Percentiles rank a stretch among this genome's conserved stretches.
These are phyloP conservation scores for Podaxis pistillaris DNA, from an alignment of 768 basidiomycete genomes.

Conservation along the genomic window DNA sequence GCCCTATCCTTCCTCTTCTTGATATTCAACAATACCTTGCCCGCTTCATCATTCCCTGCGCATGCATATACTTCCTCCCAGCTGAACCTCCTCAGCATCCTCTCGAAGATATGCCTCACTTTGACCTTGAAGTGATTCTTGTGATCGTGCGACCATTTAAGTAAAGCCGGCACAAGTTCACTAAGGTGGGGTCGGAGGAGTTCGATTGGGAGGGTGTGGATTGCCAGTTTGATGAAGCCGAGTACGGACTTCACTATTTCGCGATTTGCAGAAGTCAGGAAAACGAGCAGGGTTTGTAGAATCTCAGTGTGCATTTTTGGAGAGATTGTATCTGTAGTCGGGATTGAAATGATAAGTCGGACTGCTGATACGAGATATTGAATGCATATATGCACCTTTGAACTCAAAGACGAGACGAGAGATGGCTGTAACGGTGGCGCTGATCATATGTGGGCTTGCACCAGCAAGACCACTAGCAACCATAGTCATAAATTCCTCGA, in stretches of 20 bases:
- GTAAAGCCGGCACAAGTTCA: constrained; percentile 77
- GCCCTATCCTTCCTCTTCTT: constrained; percentile 93
- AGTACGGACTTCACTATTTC: constrained; percentile 97
- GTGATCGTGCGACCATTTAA: constrained; percentile 95
- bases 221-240: constrained; percentile 90
- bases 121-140: constrained; percentile 99
- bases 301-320: constrained; percentile 78
- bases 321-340: constrained; percentile 59
- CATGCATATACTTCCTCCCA: constrained; percentile 81
- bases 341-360: not conserved
- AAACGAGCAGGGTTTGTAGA: constrained; percentile 82
- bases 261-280: constrained; percentile 90
- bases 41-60: constrained; percentile 74
- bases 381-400: constrained; percentile 58
- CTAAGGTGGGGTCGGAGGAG: constrained; percentile 76
- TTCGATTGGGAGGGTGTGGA: constrained; percentile 77
- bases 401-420: constrained; percentile 96
- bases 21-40: constrained; percentile 90
- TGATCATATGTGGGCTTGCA: constrained; percentile 96
- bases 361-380: not conserved
- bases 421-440: constrained; percentile 92
- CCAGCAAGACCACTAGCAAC: constrained; percentile 92
- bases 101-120: constrained; percentile 95
- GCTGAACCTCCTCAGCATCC: constrained; percentile 87
- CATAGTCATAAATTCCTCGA: constrained; percentile 97